phyloP scores from a whole-genome alignment of 1,284 basidiomycete genomes.

The Ustilago lituana region DNA sequence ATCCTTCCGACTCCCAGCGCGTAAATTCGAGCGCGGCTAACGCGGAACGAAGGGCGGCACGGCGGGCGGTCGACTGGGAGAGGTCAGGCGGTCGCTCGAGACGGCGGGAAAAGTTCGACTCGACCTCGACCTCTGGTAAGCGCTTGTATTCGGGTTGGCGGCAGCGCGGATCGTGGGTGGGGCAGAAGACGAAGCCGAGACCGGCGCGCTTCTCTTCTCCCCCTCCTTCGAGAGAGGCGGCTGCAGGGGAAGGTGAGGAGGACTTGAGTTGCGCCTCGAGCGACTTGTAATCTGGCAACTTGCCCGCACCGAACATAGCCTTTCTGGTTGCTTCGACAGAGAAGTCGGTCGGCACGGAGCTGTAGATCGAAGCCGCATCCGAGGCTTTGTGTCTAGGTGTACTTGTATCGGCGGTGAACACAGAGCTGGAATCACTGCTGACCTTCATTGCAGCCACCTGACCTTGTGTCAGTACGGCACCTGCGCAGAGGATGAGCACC shows the following conservation, averaged over 20 bases:
- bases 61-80: slow-evolving; percentile 30
- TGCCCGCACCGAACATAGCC: slow-evolving; percentile 41
- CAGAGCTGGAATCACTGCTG: slow-evolving; percentile 25
- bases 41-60: slow-evolving; percentile 59
- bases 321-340: slow-evolving; percentile 30
- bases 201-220: slow-evolving; percentile 44
- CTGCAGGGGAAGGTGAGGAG: not conserved
- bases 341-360: slow-evolving; percentile 32
- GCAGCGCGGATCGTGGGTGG: slow-evolving; percentile 31
- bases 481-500: slow-evolving; percentile 60
- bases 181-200: slow-evolving; percentile 52
- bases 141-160: slow-evolving; percentile 14
- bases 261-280: slow-evolving; percentile 34
- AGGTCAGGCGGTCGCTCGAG: slow-evolving; percentile 58
- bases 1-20: slow-evolving; percentile 63
- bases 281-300: slow-evolving; percentile 47
- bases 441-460: slow-evolving; percentile 44
- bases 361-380: slow-evolving; percentile 28
- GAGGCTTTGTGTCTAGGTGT: slow-evolving; percentile 1
- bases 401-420: slow-evolving; percentile 15
- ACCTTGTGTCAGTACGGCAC: slow-evolving; percentile 42
- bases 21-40: slow-evolving; percentile 62
- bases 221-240: not conserved
- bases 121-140: slow-evolving; percentile 21
- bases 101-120: slow-evolving; percentile 58